A percentile compares a stretch with the other conserved stretches of the same genome.
Conservation (phyloP, 371 early-diverging fungal species). For the Fennellomyces sp. region DNA sequence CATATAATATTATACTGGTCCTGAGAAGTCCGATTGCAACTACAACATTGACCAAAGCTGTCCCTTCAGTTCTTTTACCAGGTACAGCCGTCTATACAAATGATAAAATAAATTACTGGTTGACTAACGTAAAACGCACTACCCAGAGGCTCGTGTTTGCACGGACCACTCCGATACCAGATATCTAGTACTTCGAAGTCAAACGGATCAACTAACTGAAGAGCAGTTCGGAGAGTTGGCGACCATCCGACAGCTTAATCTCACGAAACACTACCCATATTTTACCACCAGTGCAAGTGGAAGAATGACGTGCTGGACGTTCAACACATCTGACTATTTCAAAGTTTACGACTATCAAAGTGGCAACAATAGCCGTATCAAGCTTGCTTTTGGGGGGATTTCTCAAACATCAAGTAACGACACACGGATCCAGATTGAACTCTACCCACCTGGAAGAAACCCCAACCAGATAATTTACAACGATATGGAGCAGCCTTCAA, state of each 20-base stretch:
- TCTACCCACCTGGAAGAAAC: conserved; percentile 22
- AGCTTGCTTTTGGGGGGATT: conserved; percentile 21
- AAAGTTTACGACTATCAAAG: neutral
- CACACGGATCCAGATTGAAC: conserved; percentile 12
- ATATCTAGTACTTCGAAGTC: neutral
- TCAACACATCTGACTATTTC: neutral
- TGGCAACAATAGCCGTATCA: conserved; percentile 14
- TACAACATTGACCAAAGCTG: neutral
- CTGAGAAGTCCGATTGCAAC: neutral
- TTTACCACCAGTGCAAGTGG: too few relatives aligned
- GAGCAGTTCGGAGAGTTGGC: conserved; percentile 12
- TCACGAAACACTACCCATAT: too few relatives aligned
- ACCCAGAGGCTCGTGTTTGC: conserved; percentile 6
- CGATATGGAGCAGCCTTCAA: conserved; percentile 11
- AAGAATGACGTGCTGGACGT: neutral
- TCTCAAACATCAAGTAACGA: conserved; percentile 5
- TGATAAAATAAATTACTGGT: too few relatives aligned
- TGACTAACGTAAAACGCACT: too few relatives aligned
- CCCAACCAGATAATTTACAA: conserved; percentile 19
- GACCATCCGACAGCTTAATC: neutral
- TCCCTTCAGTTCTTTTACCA: neutral
- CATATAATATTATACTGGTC: neutral
- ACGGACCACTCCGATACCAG: neutral
- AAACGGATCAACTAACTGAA: neutral
- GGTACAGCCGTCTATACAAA: too few relatives aligned